Base-by-base conservation (phyloP, 2,329 filamentous ascomycete species). In the Torrubiella hemipterigena region DNA sequence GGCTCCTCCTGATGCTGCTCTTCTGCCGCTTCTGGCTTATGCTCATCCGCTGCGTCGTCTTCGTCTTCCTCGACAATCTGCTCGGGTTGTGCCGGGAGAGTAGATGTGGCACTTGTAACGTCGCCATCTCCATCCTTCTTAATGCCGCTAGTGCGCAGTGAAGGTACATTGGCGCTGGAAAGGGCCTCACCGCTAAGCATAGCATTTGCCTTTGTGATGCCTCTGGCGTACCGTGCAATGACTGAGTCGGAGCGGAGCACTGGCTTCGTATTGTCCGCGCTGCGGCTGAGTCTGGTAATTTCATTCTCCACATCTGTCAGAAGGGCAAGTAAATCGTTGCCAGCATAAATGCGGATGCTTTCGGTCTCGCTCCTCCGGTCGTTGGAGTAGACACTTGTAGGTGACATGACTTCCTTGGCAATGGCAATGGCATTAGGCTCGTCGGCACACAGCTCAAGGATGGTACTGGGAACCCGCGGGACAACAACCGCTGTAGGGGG, bases 301-400 rank as follows among this genome's bases (percentile, higher is more conserved):
- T 59, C 55, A 27, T 53, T 47, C 50, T 81, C 75, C 11, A 81
- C 77, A 40, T 81, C 77, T 2, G 70, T 73, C 24, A 82, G 59
- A 2, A 82, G 61, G 3, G 71, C 67, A 40, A 76, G 80, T 7
- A 83, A 68, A 28, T 79, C 75, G 36, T 72, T 69, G 36, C 76
- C 76, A 15, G 74, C 75, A 40, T 81, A 81, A 41, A 81, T 66
- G 15, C 71, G 69, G 37, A 81, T 81, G 47, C 74, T 80, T 49
- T 81, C 72, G 22, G 73, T 62, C 15, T 64, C 63, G 10, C 52
- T 45, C 26, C 65, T 55, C 9, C 46, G 41, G 19, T 44, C 53
- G 17, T 45, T 21, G 24, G 45, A 47, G 19, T 38, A 35, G 7
- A 40, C 34, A 32, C 37, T 40, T n/a, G 40, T 35, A 14, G 37